These are phyloP conservation scores for Mikania micrantha DNA, from an alignment of 129 eudicot species.

Conservation along the genomic window DNA sequence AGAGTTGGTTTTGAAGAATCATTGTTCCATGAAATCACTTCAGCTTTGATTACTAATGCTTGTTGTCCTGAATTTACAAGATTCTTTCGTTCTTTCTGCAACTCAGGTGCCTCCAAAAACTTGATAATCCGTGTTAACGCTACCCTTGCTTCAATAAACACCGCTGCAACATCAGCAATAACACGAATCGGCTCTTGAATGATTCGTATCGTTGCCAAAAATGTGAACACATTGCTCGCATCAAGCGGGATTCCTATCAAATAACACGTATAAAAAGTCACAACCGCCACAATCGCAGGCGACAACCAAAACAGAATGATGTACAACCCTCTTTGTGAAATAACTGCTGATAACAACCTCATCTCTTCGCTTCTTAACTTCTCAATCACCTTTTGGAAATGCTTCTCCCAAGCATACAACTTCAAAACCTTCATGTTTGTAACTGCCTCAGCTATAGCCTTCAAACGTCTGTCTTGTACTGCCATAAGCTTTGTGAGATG, in stretches of 20 bases:
- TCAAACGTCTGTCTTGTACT: slow-evolving; percentile 47
- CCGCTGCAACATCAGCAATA: slow-evolving; percentile 44
- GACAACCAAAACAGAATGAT: slow-evolving; percentile 48
- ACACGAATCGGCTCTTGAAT: slow-evolving; percentile 50
- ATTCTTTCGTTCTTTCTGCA: slow-evolving; percentile 22
- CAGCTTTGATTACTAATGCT: slow-evolving; percentile 24
- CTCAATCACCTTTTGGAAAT: slow-evolving; percentile 38
- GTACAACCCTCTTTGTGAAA: slow-evolving; percentile 35
- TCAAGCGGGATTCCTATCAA: slow-evolving; percentile 27
- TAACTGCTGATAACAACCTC: slow-evolving; percentile 28
- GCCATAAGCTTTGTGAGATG: slow-evolving; percentile 41
- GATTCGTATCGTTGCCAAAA: slow-evolving; percentile 54
- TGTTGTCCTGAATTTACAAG: neutral
- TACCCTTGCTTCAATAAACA: slow-evolving; percentile 48
- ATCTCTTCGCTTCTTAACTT: slow-evolving; percentile 34
- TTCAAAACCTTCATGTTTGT: slow-evolving; percentile 58
- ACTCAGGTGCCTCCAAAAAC: slow-evolving; percentile 64
- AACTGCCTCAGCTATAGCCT: slow-evolving; percentile 50
- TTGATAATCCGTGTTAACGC: slow-evolving; percentile 42
- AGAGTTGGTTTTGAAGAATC: slow-evolving; percentile 34
- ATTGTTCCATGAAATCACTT: slow-evolving; percentile 49
- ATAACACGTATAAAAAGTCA: slow-evolving; percentile 50
- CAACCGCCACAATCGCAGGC: slow-evolving; percentile 31
- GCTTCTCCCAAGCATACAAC: slow-evolving; percentile 60
- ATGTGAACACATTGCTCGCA: slow-evolving; percentile 51